A percentile compares a stretch with the other conserved stretches of the same genome.
Conservation (phyloP, 805 yeast genomes). For the Yamadazyma tumulicola region DNA sequence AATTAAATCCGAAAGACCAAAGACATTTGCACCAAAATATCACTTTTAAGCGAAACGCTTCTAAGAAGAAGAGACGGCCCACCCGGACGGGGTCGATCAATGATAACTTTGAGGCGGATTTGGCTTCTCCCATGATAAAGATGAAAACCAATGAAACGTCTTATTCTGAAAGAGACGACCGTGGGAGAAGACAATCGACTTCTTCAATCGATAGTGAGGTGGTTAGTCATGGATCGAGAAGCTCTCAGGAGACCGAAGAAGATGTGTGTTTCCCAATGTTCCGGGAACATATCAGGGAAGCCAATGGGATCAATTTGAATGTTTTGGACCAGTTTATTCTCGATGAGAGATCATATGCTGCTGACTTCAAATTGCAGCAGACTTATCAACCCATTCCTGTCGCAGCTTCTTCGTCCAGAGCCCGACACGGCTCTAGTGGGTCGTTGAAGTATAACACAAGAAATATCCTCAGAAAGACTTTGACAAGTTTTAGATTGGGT, state of each 20-base stretch:
- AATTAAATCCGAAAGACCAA: slow-evolving; percentile 14
- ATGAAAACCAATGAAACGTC: slow-evolving; percentile 22
- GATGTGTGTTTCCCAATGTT: slow-evolving; percentile 97
- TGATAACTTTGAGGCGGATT: slow-evolving; percentile 22
- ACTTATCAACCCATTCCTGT: slow-evolving; percentile 12
- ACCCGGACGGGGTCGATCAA: slow-evolving; percentile 10
- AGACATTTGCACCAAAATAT: slow-evolving; percentile 9
- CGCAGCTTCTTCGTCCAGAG: slow-evolving; percentile 6
- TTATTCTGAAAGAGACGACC: slow-evolving; percentile 16
- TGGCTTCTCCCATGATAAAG: slow-evolving; percentile 27
- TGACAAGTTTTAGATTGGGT: slow-evolving; percentile 2
- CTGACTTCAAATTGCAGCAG: slow-evolving; percentile 21
- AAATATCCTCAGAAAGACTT: slow-evolving; percentile 19
- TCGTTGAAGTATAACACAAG: slow-evolving; percentile 64
- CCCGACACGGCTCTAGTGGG: slow-evolving; percentile 26
- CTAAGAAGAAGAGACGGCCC: slow-evolving; percentile 10
- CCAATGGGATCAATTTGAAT: slow-evolving; percentile 84
- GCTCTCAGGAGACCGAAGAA: slow-evolving; percentile 89
- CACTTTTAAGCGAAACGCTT: slow-evolving; percentile 4
- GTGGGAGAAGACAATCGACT: slow-evolving; percentile 34
- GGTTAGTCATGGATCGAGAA: slow-evolving; percentile 70
- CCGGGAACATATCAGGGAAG: slow-evolving; percentile 52
- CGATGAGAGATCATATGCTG: slow-evolving; percentile 51
- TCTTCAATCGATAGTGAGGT: slow-evolving; percentile 56
- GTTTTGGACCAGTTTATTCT: slow-evolving; percentile 81